These are phyloP conservation scores for Trichoderma virens DNA, from an alignment of 495 filamentous ascomycete species.

Conservation along the genomic window DNA sequence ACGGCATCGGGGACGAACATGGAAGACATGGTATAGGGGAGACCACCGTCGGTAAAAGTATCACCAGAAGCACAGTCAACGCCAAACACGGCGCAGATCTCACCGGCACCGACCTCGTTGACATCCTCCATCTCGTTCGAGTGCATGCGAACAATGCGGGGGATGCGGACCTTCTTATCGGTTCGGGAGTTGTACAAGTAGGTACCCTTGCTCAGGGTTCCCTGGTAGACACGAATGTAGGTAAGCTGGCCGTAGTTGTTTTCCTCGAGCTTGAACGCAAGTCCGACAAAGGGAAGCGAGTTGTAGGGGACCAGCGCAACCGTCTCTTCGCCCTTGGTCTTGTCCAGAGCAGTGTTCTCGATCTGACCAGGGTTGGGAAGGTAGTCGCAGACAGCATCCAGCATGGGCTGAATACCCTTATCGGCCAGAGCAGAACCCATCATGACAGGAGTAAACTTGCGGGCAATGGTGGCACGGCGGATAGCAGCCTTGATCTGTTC, in stretches of 20 bases:
- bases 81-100: conserved; percentile 98
- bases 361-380: conserved; percentile 91
- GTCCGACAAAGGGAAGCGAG: conserved; percentile 84
- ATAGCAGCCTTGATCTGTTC: conserved; percentile 86
- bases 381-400: conserved; percentile 94
- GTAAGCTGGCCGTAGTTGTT: conserved; percentile 98
- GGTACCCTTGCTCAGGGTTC: conserved; percentile 75
- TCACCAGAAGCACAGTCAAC: conserved; percentile 97
- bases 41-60: conserved; percentile 89
- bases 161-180: conserved; percentile 93
- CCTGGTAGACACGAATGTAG: conserved; percentile 98
- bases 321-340: conserved; percentile 62
- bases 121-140: conserved; percentile 99
- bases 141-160: conserved; percentile 98
- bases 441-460: conserved; percentile 92
- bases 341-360: conserved; percentile 82
- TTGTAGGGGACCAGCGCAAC: conserved; percentile 89
- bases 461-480: conserved; percentile 72
- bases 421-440: conserved; percentile 95
- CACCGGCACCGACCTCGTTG: conserved; percentile 81
- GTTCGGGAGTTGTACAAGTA: conserved; percentile 90
- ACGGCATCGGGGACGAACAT: conserved; percentile 99
- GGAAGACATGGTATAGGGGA: conserved; percentile 95
- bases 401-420: conserved; percentile 92
- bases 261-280: conserved; percentile 99